These are phyloP conservation scores for Xylaria cubensis DNA, from an alignment of 495 filamentous ascomycete genomes.

Conservation along the genomic window DNA sequence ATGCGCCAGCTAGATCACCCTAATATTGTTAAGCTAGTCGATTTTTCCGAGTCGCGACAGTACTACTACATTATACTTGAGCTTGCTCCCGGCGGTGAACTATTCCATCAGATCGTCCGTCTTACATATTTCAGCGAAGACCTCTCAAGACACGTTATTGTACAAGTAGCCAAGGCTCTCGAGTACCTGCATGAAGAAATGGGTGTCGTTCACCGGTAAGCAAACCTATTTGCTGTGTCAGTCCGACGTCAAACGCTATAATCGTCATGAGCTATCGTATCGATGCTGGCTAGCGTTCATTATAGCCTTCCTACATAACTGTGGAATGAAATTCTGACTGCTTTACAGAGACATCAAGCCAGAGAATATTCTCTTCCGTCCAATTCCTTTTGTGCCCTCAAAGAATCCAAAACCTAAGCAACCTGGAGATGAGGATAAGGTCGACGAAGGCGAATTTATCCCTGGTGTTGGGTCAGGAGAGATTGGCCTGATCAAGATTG, in stretches of 20 bases:
- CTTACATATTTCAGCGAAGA: slow-evolving; percentile 99
- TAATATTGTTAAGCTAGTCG: slow-evolving; percentile 89
- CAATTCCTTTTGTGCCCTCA: slow-evolving; percentile 78
- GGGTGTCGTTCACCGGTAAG: slow-evolving; percentile 95
- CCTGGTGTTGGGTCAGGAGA: slow-evolving; percentile 84
- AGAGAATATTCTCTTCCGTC: slow-evolving; percentile 94
- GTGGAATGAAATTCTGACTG: neutral
- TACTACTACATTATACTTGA: slow-evolving; percentile 98
- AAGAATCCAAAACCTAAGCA: slow-evolving; percentile 77
- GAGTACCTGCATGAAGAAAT: slow-evolving; percentile 94
- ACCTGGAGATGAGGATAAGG: slow-evolving; percentile 95
- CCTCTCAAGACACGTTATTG: slow-evolving; percentile 90
- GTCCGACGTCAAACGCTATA: neutral
- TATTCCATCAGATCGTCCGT: slow-evolving; percentile 98
- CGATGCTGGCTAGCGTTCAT: neutral
- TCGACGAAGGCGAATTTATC: slow-evolving; percentile 94
- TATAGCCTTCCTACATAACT: neutral
- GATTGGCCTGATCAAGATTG: slow-evolving; percentile 95
- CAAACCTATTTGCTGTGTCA: neutral
- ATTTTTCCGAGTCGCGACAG: slow-evolving; percentile 91
- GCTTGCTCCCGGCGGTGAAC: slow-evolving; percentile 91
- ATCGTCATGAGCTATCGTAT: neutral
- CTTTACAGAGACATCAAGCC: slow-evolving; percentile 95
- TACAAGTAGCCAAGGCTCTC: slow-evolving; percentile 90
- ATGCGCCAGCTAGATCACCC: slow-evolving; percentile 97